Percentiles rank a stretch among this genome's conserved stretches.
These are phyloP conservation scores for Kluyveromyces sp. DNA, from an alignment of 1,139 yeast genomes.

Conservation along the genomic window DNA sequence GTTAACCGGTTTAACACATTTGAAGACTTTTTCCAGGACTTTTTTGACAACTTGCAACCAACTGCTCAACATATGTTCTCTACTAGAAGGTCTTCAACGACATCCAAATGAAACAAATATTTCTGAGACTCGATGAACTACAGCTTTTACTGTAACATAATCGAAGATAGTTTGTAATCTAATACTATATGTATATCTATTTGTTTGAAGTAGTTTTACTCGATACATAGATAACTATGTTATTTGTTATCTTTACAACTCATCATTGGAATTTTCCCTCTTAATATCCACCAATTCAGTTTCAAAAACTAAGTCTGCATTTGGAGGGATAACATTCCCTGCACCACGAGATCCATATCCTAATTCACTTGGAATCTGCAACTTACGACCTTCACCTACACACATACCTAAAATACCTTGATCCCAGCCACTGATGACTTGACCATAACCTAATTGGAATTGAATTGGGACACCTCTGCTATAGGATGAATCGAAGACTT, in stretches of 20 bases:
- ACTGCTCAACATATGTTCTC: constrained; percentile 26
- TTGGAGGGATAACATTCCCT: constrained; percentile 68
- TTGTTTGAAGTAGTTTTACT: no score
- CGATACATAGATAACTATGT: not conserved
- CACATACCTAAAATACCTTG: constrained; percentile 76
- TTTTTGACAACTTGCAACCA: constrained; percentile 31
- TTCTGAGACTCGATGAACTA: no score
- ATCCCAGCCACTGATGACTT: constrained; percentile 85
- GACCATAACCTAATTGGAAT: constrained; percentile 65
- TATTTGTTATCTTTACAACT: constrained; percentile 2
- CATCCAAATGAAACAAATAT: not conserved
- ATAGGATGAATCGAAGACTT: constrained; percentile 67
- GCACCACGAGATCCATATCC: constrained; percentile 75
- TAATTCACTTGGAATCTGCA: constrained; percentile 67
- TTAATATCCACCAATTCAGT: constrained; percentile 50
- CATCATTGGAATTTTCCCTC: constrained; percentile 16
- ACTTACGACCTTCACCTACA: constrained; percentile 73
- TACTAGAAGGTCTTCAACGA: not conserved
- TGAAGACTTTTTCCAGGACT: constrained; percentile 43
- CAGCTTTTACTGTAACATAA: no score
- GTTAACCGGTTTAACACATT: constrained; percentile 39
- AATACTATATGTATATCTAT: no score
- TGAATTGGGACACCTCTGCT: constrained; percentile 57
- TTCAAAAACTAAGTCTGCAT: constrained; percentile 55
- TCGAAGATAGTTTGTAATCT: no score